A percentile compares a stretch with the other conserved stretches of the same genome.
Conservation (phyloP, 768 basidiomycete genomes). For the Rhizopogon vulgaris region DNA sequence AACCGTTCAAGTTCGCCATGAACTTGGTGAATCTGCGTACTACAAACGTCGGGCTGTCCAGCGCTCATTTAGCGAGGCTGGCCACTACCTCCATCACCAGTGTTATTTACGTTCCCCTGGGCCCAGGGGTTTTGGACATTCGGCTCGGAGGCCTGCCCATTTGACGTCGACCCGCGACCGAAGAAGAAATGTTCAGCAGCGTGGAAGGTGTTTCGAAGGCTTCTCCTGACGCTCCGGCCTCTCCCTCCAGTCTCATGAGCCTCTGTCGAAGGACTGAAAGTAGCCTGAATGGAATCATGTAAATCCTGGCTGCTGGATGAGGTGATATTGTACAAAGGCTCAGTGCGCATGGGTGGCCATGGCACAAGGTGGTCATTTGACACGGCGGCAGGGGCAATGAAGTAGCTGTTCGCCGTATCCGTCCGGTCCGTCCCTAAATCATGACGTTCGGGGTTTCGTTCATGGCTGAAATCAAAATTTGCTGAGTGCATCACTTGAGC, state of each 20-base stretch:
- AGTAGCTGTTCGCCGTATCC: not conserved
- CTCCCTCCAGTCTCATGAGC: conserved; percentile 36
- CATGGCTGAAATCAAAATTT: conserved; percentile 16
- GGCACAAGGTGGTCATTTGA: conserved; percentile 18
- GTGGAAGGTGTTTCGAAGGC: conserved; percentile 59
- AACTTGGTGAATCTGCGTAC: not conserved
- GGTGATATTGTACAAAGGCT: conserved; percentile 26
- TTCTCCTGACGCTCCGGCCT: conserved; percentile 58
- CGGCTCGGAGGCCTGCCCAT: conserved; percentile 1
- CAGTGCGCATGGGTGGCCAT: conserved; percentile 39
- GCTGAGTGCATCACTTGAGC: conserved; percentile 31
- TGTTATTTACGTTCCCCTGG: conserved; percentile 14
- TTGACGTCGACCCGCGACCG: conserved; percentile 39
- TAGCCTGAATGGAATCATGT: conserved; percentile 33
- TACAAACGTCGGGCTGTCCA: not conserved
- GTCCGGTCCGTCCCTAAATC: not conserved
- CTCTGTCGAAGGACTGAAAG: conserved; percentile 23
- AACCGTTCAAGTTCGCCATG: not conserved
- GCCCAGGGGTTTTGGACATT: not conserved
- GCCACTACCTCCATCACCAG: conserved; percentile 14
- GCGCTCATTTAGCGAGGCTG: conserved; percentile 16
- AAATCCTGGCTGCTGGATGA: conserved; percentile 33
- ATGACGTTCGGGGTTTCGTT: conserved; percentile 7
- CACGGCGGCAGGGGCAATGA: not conserved
- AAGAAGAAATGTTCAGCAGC: conserved; percentile 69